These are phyloP conservation scores for Candida dajiaensis DNA, from an alignment of 805 yeast species.

Conservation along the genomic window DNA sequence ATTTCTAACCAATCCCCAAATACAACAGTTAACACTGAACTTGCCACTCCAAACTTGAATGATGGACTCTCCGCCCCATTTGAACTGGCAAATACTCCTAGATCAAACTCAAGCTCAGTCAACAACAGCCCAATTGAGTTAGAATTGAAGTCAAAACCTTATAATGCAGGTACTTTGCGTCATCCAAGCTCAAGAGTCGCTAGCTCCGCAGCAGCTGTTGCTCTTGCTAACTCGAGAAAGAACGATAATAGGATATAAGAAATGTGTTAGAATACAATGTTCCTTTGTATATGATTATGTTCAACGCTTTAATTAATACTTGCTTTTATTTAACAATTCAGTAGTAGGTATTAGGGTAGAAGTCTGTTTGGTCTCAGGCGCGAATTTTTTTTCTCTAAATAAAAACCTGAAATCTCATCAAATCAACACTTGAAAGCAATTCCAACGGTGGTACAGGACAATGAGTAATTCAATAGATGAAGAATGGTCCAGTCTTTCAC, in stretches of 20 bases:
- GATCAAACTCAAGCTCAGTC: conserved; percentile 19
- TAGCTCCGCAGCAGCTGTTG: conserved; percentile 16
- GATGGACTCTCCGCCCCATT: conserved; percentile 65
- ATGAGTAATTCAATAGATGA: conserved; percentile 4
- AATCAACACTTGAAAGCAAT: background rate
- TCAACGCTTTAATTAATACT: background rate
- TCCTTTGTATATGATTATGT: background rate
- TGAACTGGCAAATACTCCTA: conserved; percentile 58
- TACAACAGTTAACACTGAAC: conserved; percentile 34
- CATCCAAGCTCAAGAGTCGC: conserved; percentile 16
- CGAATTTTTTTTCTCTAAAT: no score
- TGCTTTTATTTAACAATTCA: background rate
- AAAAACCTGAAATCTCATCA: background rate
- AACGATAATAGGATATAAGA: background rate
- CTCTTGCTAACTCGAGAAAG: background rate
- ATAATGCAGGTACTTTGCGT: conserved; percentile 15
- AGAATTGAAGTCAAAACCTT: conserved; percentile 22
- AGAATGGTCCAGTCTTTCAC: conserved; percentile 14
- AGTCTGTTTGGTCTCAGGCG: no score
- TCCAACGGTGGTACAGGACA: background rate
- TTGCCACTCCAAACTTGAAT: conserved; percentile 20
- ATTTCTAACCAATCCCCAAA: conserved; percentile 25
- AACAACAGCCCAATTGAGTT: conserved; percentile 14
- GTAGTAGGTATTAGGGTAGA: no score
- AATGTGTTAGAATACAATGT: background rate